A percentile compares a stretch with the other conserved stretches of the same genome.
These are phyloP conservation scores for Hypoxylon sp. DNA, from an alignment of 2,329 filamentous ascomycete genomes.

Conservation along the genomic window DNA sequence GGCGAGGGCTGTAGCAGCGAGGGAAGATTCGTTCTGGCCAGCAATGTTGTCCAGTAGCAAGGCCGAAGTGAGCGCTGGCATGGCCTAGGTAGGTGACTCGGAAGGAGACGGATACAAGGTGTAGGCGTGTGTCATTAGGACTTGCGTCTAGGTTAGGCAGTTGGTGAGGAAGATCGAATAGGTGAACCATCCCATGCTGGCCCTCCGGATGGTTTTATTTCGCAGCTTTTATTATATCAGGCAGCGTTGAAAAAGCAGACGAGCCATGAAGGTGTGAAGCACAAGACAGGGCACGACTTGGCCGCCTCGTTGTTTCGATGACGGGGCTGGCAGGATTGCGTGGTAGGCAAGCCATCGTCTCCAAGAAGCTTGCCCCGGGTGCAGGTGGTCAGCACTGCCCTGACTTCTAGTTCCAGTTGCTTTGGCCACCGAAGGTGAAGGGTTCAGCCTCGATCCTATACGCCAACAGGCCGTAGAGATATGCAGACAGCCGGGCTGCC, in stretches of 20 bases:
- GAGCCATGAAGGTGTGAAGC: not conserved
- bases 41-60: conserved; percentile 42
- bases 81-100: conserved; percentile 30
- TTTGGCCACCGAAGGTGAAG: conserved; percentile 23
- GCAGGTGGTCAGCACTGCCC: conserved; percentile 21
- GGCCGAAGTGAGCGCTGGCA: conserved; percentile 48
- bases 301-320: conserved; percentile 14
- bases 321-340: conserved; percentile 18
- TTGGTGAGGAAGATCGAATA: not conserved
- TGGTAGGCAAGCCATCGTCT: not conserved
- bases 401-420: conserved; percentile 1
- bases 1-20: conserved; percentile 7
- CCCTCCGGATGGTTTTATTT: conserved; percentile 11
- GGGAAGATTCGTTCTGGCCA: conserved; percentile 26
- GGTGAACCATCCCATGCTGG: conserved; percentile 18
- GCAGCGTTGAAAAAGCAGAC: not conserved
- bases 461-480: not conserved
- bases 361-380: too few species aligned
- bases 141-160: not conserved
- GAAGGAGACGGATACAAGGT: not conserved
- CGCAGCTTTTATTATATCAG: conserved; percentile 2
- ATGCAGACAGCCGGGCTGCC: too few species aligned
- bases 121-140: conserved; percentile 15
- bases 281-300: conserved; percentile 3
- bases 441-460: conserved; percentile 27